Evolutionary conservation across 2,329 filamentous ascomycete genomes (phyloP), one percentile per base, ranked within the genome.

Genomic region (Ophiocordyceps camponoti-leonardi): DNA sequence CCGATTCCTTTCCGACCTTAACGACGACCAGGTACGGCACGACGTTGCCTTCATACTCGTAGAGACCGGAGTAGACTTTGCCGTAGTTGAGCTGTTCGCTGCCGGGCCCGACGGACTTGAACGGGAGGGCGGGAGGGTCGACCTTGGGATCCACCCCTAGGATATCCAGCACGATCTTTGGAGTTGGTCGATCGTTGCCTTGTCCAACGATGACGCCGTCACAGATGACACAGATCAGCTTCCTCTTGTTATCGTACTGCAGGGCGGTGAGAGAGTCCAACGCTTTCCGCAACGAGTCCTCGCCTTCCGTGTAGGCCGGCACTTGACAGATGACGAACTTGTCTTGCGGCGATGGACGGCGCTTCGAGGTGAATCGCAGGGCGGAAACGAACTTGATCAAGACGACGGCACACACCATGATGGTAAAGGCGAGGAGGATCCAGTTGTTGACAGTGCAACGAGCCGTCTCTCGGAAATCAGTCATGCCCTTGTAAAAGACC

Each of bases 131-230:
- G 60, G 95, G 88, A 0, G 93, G 92, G 57, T 98, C 90, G 16
- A 95, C 84, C 2, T 82, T 86, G 54, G 95, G 88, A 2, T 87
- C 83, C 23, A 98, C 92, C 51, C 92, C 92, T 6, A 98, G 73
- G 69, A 98, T 98, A 57, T 98, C 92, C 45, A 98, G 73, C 23
- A 98, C 88, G 53, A 98, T 98, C 49, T 88, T 80, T 40, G 92
- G 92, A 1, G 92, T 98, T 7, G 92, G 86, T 49, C 87, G 78
- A 61, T 98, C 92, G 64, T 98, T 98, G 58, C 92, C 92, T 67
- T 95, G 88, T 56, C 92, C 92, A 52, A 98, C 93, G 69, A 98
- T 98, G 90, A 98, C 96, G 65, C 92, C 92, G 58, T 98, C 92
- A 57, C 92, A 98, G 51, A 98, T 72, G 49, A 98, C 73, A 52